Percentiles rank a stretch among this genome's conserved stretches.
These are phyloP conservation scores for Skeletonema potamos DNA, from an alignment of 108 stramenopile genomes.

Conservation along the genomic window DNA sequence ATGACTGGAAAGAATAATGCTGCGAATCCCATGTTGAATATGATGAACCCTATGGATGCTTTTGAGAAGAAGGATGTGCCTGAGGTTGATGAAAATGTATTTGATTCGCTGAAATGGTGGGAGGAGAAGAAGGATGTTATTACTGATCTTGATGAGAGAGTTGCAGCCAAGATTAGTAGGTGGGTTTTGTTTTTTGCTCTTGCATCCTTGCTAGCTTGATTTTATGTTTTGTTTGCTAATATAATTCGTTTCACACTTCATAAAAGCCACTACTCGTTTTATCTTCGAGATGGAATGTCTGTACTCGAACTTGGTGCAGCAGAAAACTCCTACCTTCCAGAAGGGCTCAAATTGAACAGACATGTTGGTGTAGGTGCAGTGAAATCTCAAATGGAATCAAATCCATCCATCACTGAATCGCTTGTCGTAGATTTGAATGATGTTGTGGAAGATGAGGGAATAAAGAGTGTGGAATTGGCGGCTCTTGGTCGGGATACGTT, in stretches of 20 bases:
- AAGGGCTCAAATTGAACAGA: conserved; percentile 55
- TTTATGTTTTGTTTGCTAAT: neutral
- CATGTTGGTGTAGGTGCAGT: conserved; percentile 82
- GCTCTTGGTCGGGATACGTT: conserved; percentile 59
- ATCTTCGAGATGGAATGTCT: conserved; percentile 78
- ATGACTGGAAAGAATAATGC: conserved; percentile 31
- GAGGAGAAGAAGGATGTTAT: conserved; percentile 55
- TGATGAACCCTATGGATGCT: conserved; percentile 40
- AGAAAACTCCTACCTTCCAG: conserved; percentile 82
- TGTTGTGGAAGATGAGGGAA: conserved; percentile 66
- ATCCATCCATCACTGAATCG: conserved; percentile 73
- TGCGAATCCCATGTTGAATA: conserved; percentile 29
- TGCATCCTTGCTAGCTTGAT: neutral
- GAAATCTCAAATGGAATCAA: conserved; percentile 63
- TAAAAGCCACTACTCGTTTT: conserved; percentile 75
- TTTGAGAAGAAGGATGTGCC: conserved; percentile 15
- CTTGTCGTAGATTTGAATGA: conserved; percentile 78
- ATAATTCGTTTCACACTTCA: neutral
- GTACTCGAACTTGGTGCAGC: conserved; percentile 86
- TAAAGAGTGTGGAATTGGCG: conserved; percentile 67
- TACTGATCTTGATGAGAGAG: conserved; percentile 70
- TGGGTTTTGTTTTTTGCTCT: conserved; percentile 32
- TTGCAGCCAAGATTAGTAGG: conserved; percentile 63
- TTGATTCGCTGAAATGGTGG: conserved; percentile 72
- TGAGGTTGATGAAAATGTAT: conserved; percentile 40